Conservation (phyloP, 345 rosid genomes). For the Syzygium grande region DNA sequence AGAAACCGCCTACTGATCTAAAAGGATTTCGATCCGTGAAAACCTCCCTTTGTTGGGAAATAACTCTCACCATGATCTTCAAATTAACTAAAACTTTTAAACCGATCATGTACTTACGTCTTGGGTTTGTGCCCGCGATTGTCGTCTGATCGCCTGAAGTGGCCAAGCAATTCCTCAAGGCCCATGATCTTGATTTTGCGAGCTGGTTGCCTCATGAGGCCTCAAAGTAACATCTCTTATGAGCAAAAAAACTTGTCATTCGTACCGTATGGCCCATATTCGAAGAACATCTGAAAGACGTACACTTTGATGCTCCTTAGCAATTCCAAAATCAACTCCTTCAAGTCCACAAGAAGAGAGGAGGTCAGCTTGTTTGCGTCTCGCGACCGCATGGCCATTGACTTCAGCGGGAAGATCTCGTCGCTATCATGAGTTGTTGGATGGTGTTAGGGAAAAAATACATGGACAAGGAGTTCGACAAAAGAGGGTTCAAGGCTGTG, state of each 20-base stretch:
- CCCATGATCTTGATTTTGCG: slow-evolving; percentile 32
- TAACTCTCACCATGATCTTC: slow-evolving; percentile 25
- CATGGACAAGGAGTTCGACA: slow-evolving; percentile 15
- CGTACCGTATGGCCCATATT: slow-evolving; percentile 24
- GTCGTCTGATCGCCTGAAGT: slow-evolving; percentile 30
- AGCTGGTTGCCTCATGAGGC: slow-evolving; percentile 18
- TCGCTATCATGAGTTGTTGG: slow-evolving; percentile 23
- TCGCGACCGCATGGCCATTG: slow-evolving; percentile 5
- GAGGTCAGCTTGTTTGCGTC: slow-evolving; percentile 20
- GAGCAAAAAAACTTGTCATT: slow-evolving; percentile 10
- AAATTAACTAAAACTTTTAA: slow-evolving; percentile 23
- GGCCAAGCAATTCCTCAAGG: slow-evolving; percentile 31
- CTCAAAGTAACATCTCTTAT: slow-evolving; percentile 5
- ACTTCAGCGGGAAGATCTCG: slow-evolving; percentile 23
- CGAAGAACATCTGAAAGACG: slow-evolving; percentile 32
- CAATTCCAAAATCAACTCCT: slow-evolving; percentile 17
- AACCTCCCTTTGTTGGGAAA: slow-evolving; percentile 24
- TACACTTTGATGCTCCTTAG: slow-evolving; percentile 6
- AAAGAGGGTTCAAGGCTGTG: slow-evolving; percentile 29
- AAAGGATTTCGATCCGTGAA: slow-evolving; percentile 26
- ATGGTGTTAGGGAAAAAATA: slow-evolving; percentile 49
- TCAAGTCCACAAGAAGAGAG: slow-evolving; percentile 19
- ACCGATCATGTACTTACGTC: slow-evolving; percentile 23
- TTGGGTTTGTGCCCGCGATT: slow-evolving; percentile 20
- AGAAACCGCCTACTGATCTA: slow-evolving; percentile 34